Evolutionary conservation across 805 yeast genomes (phyloP).

Genomic region (Cyberlindnera euphorbiae): DNA sequence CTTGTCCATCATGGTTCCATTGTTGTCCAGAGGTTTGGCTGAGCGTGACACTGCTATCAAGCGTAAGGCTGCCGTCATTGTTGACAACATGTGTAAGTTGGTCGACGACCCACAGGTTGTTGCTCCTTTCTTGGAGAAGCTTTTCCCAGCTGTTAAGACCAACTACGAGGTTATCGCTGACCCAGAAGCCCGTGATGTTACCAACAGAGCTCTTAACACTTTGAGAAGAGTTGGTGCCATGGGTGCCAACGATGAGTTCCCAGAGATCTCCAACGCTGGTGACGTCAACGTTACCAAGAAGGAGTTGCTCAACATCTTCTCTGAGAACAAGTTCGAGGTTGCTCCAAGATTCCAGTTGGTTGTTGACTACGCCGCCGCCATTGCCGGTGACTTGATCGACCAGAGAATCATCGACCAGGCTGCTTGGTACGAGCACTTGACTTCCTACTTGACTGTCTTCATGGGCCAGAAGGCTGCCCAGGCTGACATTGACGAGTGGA

Average conservation of each 20-base stretch:
- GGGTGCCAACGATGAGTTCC: slow-evolving; percentile 82
- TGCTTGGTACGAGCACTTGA: slow-evolving; percentile 83
- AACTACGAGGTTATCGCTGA: slow-evolving; percentile 97
- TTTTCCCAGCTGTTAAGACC: slow-evolving; percentile 93
- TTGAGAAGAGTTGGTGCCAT: slow-evolving; percentile 99
- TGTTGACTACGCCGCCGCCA: slow-evolving; percentile 81
- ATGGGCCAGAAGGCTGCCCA: slow-evolving; percentile 90
- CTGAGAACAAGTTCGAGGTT: slow-evolving; percentile 53
- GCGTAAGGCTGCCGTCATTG: slow-evolving; percentile 99
- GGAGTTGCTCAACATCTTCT: slow-evolving; percentile 71
- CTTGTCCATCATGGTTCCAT: slow-evolving; percentile 98
- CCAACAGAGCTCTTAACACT: slow-evolving; percentile 94
- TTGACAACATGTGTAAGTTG: slow-evolving; percentile 99
- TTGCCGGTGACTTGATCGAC: slow-evolving; percentile 98
- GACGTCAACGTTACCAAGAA: slow-evolving; percentile 82
- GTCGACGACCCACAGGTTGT: slow-evolving; percentile 99
- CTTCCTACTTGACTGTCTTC: slow-evolving; percentile 95
- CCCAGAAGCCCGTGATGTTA: slow-evolving; percentile 99
- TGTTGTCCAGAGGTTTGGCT: slow-evolving; percentile 98
- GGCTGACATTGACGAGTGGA: slow-evolving; percentile 87
- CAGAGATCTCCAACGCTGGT: slow-evolving; percentile 99
- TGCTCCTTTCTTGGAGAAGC: slow-evolving; percentile 96
- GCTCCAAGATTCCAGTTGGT: slow-evolving; percentile 78
- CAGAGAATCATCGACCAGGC: slow-evolving; percentile 93
- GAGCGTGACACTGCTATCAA: slow-evolving; percentile 99